Evolutionary conservation across 2,329 filamentous ascomycete genomes (phyloP).

Genomic region (Botrytis squamosa): DNA sequence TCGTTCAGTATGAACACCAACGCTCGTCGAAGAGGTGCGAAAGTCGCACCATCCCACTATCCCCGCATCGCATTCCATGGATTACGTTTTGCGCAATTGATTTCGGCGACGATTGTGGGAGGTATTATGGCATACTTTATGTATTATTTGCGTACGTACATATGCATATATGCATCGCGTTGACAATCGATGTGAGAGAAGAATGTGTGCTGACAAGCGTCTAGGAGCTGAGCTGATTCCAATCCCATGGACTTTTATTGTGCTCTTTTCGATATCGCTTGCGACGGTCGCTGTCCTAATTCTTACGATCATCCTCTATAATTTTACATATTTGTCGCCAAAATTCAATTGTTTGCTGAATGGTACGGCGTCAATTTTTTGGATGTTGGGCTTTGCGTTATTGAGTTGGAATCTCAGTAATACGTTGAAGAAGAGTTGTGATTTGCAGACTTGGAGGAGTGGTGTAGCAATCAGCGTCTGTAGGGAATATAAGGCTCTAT

Average conservation of each 20-base stretch:
- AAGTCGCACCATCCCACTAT: conserved; percentile 35
- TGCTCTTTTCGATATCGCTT: conserved; percentile 33
- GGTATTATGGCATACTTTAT: conserved; percentile 37
- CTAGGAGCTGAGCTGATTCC: conserved; percentile 28
- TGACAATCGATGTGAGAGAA: not conserved
- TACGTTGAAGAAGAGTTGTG: conserved; percentile 33
- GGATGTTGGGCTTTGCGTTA: conserved; percentile 34
- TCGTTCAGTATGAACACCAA: conserved; percentile 15
- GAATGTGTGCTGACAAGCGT: conserved; percentile 5
- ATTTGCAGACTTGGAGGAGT: conserved; percentile 29
- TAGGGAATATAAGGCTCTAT: conserved; percentile 37
- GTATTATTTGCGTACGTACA: conserved; percentile 33
- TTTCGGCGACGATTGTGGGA: conserved; percentile 31
- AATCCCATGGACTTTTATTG: conserved; percentile 37
- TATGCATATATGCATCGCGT: conserved; percentile 13
- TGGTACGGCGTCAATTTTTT: conserved; percentile 28
- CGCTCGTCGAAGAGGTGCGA: conserved; percentile 16
- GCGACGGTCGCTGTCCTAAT: conserved; percentile 29
- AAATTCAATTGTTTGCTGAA: conserved; percentile 35
- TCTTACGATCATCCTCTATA: conserved; percentile 36
- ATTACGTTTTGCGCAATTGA: conserved; percentile 31
- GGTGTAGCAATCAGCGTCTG: conserved; percentile 32
- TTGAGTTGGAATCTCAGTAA: conserved; percentile 34
- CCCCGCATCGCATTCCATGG: conserved; percentile 35
- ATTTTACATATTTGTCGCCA: conserved; percentile 37